Evolutionary conservation across 2,329 filamentous ascomycete genomes (phyloP), one percentile per base, ranked within the genome.

Genomic region (Cercospora sojina): DNA sequence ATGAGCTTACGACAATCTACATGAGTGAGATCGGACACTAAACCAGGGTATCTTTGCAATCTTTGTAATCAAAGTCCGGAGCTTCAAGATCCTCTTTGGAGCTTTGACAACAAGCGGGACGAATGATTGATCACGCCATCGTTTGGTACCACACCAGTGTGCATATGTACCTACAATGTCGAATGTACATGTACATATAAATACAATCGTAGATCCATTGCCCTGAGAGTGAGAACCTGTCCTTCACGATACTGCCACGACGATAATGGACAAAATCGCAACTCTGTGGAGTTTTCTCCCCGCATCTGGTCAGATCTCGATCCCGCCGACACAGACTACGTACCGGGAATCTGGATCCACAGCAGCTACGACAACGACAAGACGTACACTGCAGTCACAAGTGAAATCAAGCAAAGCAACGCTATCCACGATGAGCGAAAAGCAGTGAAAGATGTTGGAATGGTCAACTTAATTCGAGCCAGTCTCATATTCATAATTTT

Each of bases 211-310:
- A 35, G 12, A 16, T n/a, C n/a, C n/a, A n/a, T n/a, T n/a, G n/a
- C n/a, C n/a, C n/a, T n/a, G n/a, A n/a, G n/a, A n/a, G n/a, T 35
- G 32, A 9, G 13, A 10, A 35, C 29, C 5, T 32, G 29, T 5
- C 29, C 29, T 9, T 32, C 29, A 32, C 29, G 8, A 5, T 12
- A 35, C 4, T 35, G n/a, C n/a, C n/a, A n/a, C n/a, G n/a, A n/a
- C n/a, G n/a, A n/a, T n/a, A n/a, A n/a, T n/a, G n/a, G 62, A 64
- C 27, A 38, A 35, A n/a, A 53, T 64, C 35, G 47, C 56, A 25
- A 27, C 55, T 3, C 58, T 59, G 20, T 64, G 62, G 62, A 38
- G 23, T 16, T 64, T 59, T 29, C 58, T 56, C n/a, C 62, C 62
- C 23, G 29, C 55, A 49, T 58, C 47, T n/a, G 43, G 31, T 10